These are phyloP conservation scores for Trichoderma reesei DNA, from an alignment of 495 filamentous ascomycete species.

Conservation along the genomic window DNA sequence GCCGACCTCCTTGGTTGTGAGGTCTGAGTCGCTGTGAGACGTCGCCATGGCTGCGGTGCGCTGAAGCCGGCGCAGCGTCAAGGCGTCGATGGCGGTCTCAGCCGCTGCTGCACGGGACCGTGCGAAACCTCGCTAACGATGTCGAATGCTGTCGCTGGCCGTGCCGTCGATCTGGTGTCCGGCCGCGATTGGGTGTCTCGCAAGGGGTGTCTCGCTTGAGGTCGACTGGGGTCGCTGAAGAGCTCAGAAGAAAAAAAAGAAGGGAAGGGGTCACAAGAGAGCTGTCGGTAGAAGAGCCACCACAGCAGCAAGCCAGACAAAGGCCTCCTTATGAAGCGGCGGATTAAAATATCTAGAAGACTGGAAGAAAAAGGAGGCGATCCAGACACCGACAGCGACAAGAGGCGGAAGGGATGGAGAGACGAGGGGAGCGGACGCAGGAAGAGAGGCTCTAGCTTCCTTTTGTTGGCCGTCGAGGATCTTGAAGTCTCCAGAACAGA, in stretches of 20 bases:
- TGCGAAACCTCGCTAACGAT: no score
- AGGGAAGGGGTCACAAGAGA: no score
- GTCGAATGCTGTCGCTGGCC: no score
- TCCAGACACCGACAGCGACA: not conserved
- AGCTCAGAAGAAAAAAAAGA: no score
- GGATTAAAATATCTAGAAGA: constrained; percentile 5
- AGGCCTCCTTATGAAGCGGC: not conserved
- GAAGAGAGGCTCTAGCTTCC: not conserved
- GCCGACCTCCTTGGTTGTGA: not conserved
- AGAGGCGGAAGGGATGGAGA: not conserved
- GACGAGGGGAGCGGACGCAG: not conserved
- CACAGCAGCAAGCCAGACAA: not conserved
- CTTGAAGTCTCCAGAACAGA: no score
- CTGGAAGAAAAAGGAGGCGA: not conserved
- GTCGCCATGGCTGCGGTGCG: constrained; percentile 2
- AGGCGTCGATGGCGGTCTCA: not conserved
- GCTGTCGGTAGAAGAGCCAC: not conserved
- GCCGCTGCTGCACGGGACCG: no score
- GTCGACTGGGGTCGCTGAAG: no score
- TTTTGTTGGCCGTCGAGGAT: not conserved
- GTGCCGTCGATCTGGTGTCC: no score
- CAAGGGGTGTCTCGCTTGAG: no score
- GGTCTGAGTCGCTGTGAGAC: constrained; percentile 3
- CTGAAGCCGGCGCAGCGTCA: not conserved
- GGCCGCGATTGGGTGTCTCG: no score